Conservation (phyloP, 805 yeast species). For the Spathaspora passalidarum region DNA sequence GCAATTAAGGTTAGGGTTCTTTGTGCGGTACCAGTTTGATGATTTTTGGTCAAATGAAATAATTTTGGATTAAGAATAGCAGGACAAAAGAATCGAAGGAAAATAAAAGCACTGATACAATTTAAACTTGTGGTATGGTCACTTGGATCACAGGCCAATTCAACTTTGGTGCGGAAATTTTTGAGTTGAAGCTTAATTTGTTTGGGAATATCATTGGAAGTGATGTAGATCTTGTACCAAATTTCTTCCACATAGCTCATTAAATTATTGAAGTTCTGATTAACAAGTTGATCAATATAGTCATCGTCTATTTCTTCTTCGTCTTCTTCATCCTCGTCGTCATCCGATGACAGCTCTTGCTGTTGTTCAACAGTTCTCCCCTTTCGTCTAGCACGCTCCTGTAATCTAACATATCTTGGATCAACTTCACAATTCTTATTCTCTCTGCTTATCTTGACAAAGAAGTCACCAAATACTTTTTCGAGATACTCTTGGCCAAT, state of each 20-base stretch:
- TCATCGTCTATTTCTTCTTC: slow-evolving; percentile 27
- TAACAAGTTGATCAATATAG: slow-evolving; percentile 35
- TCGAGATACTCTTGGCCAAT: slow-evolving; percentile 79
- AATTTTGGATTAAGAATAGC: slow-evolving; percentile 87
- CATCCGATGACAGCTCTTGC: slow-evolving; percentile 9
- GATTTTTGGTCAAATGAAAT: slow-evolving; percentile 67
- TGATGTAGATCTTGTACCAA: slow-evolving; percentile 63
- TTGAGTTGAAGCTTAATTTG: slow-evolving; percentile 64
- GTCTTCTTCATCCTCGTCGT: slow-evolving; percentile 17
- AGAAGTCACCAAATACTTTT: slow-evolving; percentile 67
- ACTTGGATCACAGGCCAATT: slow-evolving; percentile 53
- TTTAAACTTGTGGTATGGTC: slow-evolving; percentile 58
- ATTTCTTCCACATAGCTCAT: slow-evolving; percentile 50
- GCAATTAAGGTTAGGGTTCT: slow-evolving; percentile 80
- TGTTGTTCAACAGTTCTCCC: slow-evolving; percentile 21
- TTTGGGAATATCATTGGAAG: slow-evolving; percentile 73
- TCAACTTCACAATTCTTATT: slow-evolving; percentile 74
- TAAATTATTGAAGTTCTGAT: slow-evolving; percentile 48
- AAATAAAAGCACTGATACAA: slow-evolving; percentile 79
- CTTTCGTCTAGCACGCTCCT: slow-evolving; percentile 24
- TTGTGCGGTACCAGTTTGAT: slow-evolving; percentile 68
- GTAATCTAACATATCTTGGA: slow-evolving; percentile 54
- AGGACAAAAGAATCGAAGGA: slow-evolving; percentile 65
- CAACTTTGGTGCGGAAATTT: slow-evolving; percentile 61
- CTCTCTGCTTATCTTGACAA: slow-evolving; percentile 50